phyloP scores from a whole-genome alignment of 169 alveolate species.

The Amoebophrya sp. region DNA sequence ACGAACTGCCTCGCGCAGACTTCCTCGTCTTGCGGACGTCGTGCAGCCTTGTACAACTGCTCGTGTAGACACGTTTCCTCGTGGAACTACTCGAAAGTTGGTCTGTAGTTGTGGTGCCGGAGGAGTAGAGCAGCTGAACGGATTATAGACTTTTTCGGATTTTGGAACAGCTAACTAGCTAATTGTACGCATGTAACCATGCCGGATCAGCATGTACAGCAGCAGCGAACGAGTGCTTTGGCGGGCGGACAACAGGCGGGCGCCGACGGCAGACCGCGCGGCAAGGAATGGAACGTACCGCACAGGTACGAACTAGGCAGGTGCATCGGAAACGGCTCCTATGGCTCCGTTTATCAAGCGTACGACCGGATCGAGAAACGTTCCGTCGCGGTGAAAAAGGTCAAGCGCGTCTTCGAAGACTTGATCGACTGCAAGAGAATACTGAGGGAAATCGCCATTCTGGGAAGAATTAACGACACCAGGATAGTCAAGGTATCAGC shows the following conservation, averaged over 20 bases:
- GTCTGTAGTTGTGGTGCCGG: no score
- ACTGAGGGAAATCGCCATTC: slow-evolving; percentile 84
- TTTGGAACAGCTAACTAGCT: no score
- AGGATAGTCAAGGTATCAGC: slow-evolving; percentile 79
- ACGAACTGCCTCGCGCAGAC: no score
- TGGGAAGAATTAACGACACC: slow-evolving; percentile 81
- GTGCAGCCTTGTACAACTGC: no score
- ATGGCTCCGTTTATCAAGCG: not conserved
- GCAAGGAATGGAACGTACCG: not conserved
- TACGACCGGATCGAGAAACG: slow-evolving; percentile 60
- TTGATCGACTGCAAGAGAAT: slow-evolving; percentile 90
- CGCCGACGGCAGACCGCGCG: not conserved
- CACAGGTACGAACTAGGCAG: not conserved
- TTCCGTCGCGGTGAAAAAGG: slow-evolving; percentile 87
- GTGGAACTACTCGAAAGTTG: no score
- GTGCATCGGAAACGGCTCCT: not conserved
- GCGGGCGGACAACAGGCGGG: not conserved
- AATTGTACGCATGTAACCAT: no score
- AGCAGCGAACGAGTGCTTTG: no score
- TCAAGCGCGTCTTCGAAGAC: slow-evolving; percentile 88
- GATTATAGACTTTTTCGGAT: no score
- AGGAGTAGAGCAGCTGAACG: no score
- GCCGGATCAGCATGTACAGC: no score
- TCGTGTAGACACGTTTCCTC: no score
- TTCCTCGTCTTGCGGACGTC: no score